These are phyloP conservation scores for Lepraria neglecta DNA, from an alignment of 495 filamentous ascomycete genomes.

Conservation along the genomic window DNA sequence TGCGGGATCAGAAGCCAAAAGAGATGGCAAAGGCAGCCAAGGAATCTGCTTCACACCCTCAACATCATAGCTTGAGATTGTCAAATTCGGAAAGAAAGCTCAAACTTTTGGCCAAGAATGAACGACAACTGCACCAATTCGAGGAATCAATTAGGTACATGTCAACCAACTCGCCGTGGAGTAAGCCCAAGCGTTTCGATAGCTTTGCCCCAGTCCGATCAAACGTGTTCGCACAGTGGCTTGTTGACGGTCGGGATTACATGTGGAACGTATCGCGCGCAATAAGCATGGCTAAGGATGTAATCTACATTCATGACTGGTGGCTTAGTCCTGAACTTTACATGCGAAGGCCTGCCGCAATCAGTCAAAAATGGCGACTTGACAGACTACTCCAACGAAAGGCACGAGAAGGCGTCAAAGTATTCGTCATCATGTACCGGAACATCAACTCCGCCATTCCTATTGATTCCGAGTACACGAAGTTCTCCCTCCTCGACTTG, in stretches of 20 bases:
- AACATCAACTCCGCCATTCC: slow-evolving; percentile 97
- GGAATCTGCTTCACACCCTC: slow-evolving; percentile 56
- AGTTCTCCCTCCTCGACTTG: slow-evolving; percentile 92
- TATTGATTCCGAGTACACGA: slow-evolving; percentile 98
- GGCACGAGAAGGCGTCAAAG: slow-evolving; percentile 89
- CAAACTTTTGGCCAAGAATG: slow-evolving; percentile 86
- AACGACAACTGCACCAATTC: slow-evolving; percentile 83
- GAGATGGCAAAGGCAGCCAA: slow-evolving; percentile 56
- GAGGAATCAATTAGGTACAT: slow-evolving; percentile 86
- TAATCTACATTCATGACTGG: slow-evolving; percentile 99
- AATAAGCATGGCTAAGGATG: slow-evolving; percentile 96
- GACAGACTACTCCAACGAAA: slow-evolving; percentile 93
- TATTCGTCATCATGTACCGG: slow-evolving; percentile 97
- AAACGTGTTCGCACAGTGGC: slow-evolving; percentile 87
- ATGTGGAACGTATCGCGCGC: slow-evolving; percentile 99
- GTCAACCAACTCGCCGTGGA: slow-evolving; percentile 73
- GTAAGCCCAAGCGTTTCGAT: slow-evolving; percentile 74
- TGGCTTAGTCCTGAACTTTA: slow-evolving; percentile 97
- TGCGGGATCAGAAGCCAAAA: slow-evolving; percentile 56
- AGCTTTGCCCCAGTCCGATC: slow-evolving; percentile 89
- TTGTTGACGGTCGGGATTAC: slow-evolving; percentile 94
- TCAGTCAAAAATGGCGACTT: slow-evolving; percentile 97
- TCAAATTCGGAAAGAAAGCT: slow-evolving; percentile 83
- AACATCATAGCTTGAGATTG: slow-evolving; percentile 79
- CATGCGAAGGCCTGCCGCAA: slow-evolving; percentile 87